Evolutionary conservation across 2,329 filamentous ascomycete species (phyloP), one percentile per base, ranked within the genome.

Genomic region (Byssoonygena ceratinophila): DNA sequence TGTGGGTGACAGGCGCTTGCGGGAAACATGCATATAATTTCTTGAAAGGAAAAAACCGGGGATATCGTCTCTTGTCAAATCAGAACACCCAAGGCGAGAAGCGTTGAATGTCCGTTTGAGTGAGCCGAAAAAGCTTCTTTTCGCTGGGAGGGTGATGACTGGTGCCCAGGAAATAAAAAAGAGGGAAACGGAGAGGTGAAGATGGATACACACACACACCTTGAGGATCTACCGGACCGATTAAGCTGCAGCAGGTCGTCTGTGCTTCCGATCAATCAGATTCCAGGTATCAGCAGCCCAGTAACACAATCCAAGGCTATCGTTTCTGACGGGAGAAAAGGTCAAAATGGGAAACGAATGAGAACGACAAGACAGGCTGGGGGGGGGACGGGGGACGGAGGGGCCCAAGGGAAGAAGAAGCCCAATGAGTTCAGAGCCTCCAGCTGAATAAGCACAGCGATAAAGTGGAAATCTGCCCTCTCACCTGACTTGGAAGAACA

Each of bases 121-220:
- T 29, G 9, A 44, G 25, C 23, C 40, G 12, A 27, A 25, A 47
- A 47, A 37, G 44, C 44, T 36, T 47, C 29, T 36, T 47, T 47
- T 27, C 14, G 12, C 31, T 14, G 7, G 22, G 46, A 41, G 46
- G 20, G 46, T 39, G 46, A 49, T 49, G 37, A 50, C 25, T 50
- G 47, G 47, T 50, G 47, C 47, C 47, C 47, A 25, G 37, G 36
- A 34, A 40, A 43, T 22, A n/a, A 25, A 43, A 49, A 49, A 49
- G 9, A 37, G n/a, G 2, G 23, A 31, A 16, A 41, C 1, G 14
- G 36, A 40, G 46, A 49, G 4, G 18, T 41, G 34, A 49, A n/a
- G n/a, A 29, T 49, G 37, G 45, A 18, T 47, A 27, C 45, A 25
- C 16, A 47, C 44, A n/a, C 16, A 12, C 25, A 32, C 4, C 5